Evolutionary conservation across 345 rosid genomes (phyloP), one percentile per base, ranked within the genome.

Genomic region (Aquilaria yunnanensis): DNA sequence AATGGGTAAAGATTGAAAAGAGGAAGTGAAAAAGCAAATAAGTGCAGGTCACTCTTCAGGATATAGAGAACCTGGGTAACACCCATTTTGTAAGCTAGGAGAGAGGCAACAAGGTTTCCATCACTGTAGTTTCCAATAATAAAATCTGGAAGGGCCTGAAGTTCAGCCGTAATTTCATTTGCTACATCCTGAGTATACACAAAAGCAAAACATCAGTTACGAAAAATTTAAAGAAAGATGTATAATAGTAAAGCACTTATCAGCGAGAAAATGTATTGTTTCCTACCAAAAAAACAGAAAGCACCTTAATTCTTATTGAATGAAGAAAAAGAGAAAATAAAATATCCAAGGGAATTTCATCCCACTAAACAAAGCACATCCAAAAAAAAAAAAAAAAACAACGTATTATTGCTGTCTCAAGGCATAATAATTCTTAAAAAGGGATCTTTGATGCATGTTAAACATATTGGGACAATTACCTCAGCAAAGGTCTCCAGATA

Each of bases 111-210:
- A 23, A 94, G 96, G 81, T 94, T 94, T 64, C 99, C 99, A 50
- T 90, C 99, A 77, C 99, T 94, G 68, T 94, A 94, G 78, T 94
- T 94, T 63, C 99, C 99, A 12, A 94, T 85, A 12, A 94, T 88
- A 70, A 94, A 87, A 81, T 90, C 97, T 10, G 99, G 99, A 67
- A 81, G 52, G 55, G 86, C 95, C 71, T 88, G 97, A 47, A 94
- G 48, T 72, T 94, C 99, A 3, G 93, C 96, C 0, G 78, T 76
- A 71, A 90, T 90, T 80, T 91, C 99, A 63, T 86, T 80, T 51
- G 87, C 99, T 47, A 77, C 97, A 57, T 94, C 99, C 99, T 94
- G 81, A 54, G 62, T 57, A 69, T 33, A 68, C 11, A 14, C 43
- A 52, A 16, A 62, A 64, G 45, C 45, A 67, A 61, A 14, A 58